phyloP scores from a whole-genome alignment of 257 asterid species.

The Knoxia roxburghii region DNA sequence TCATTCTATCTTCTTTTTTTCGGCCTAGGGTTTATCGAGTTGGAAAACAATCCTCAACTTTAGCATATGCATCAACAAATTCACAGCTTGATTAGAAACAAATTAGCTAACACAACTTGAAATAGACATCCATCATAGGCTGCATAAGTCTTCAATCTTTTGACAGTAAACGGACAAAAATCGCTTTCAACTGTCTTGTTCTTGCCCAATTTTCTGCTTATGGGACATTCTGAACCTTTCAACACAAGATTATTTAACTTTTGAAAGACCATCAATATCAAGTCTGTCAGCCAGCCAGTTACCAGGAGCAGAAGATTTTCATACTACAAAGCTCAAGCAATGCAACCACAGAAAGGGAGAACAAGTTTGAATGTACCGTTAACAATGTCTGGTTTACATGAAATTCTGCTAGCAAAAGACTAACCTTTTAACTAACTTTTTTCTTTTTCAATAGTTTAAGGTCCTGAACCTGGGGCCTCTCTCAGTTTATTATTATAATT shows the following conservation, averaged over 20 bases:
- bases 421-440: too few species aligned
- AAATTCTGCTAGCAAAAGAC: not conserved
- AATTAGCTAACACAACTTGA: not conserved
- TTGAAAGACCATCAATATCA: not conserved
- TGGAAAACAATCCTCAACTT: not conserved
- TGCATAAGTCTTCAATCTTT: not conserved
- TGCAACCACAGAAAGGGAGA: not conserved
- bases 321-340: not conserved
- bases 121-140: not conserved
- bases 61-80: not conserved
- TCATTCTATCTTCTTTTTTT: not conserved
- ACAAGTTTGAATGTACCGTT: not conserved
- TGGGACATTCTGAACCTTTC: not conserved
- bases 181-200: not conserved
- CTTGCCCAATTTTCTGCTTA: not conserved
- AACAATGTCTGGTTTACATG: not conserved
- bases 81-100: conserved; percentile 1
- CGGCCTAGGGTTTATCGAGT: not conserved
- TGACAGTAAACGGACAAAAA: not conserved
- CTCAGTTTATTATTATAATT: too few species aligned
- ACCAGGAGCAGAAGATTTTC: not conserved
- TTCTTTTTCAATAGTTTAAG: too few species aligned
- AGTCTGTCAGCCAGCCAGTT: not conserved
- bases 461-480: too few species aligned
- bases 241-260: not conserved